Conservation (phyloP, 2,329 filamentous ascomycete species). For the Neofusicoccum sp. region DNA sequence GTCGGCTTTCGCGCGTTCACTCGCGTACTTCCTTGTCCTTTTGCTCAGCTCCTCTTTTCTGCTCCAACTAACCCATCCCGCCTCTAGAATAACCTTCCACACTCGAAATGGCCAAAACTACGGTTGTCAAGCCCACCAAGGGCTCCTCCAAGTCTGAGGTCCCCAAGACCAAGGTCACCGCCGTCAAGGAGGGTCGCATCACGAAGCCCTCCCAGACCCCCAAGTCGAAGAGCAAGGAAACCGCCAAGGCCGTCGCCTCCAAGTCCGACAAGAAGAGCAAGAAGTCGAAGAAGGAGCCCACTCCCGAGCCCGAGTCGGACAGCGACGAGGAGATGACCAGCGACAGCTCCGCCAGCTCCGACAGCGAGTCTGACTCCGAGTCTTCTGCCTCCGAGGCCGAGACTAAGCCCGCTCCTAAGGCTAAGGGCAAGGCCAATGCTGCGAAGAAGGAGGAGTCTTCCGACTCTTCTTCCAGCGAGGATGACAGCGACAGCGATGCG, state of each 20-base stretch:
- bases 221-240: slow-evolving; percentile 66
- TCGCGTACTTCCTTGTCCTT: slow-evolving; percentile 2
- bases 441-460: slow-evolving; percentile 19
- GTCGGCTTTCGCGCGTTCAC: slow-evolving; percentile 22
- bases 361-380: slow-evolving; percentile 40
- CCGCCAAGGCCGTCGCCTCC: slow-evolving; percentile 54
- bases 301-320: slow-evolving; percentile 40
- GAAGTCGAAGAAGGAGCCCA: slow-evolving; percentile 50
- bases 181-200: slow-evolving; percentile 65
- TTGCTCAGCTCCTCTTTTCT: neutral
- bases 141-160: slow-evolving; percentile 59
- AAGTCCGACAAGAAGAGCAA: slow-evolving; percentile 46
- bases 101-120: slow-evolving; percentile 36
- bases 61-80: slow-evolving; percentile 13
- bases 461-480: slow-evolving; percentile 8
- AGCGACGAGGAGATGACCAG: slow-evolving; percentile 37
- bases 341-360: slow-evolving; percentile 29
- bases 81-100: slow-evolving; percentile 19
- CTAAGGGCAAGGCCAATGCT: slow-evolving; percentile 29
- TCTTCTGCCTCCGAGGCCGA: slow-evolving; percentile 20
- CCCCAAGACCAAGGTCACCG: slow-evolving; percentile 50
- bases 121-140: slow-evolving; percentile 31
- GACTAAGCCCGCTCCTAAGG: slow-evolving; percentile 24
- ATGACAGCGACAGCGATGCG: slow-evolving; percentile 24
- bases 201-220: slow-evolving; percentile 65